These are phyloP conservation scores for Epicoccum nigrum DNA, from an alignment of 2,329 filamentous ascomycete species.

Conservation along the genomic window DNA sequence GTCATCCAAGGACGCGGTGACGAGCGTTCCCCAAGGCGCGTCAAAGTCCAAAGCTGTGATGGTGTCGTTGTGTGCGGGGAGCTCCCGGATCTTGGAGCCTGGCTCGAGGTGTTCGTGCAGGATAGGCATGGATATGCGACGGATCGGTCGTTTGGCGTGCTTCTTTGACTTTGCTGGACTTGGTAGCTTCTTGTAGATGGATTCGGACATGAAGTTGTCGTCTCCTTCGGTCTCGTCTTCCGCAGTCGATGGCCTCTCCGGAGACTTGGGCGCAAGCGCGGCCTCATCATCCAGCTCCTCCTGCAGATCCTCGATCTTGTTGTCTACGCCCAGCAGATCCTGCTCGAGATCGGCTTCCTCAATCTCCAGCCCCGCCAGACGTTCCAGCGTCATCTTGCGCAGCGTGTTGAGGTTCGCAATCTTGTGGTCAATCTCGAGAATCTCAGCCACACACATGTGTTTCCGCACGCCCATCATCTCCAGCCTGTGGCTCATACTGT, in stretches of 20 bases:
- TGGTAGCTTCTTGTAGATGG: slow-evolving; percentile 92
- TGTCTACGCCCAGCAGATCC: slow-evolving; percentile 70
- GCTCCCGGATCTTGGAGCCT: slow-evolving; percentile 84
- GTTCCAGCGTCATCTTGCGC: slow-evolving; percentile 88
- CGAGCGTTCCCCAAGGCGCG: slow-evolving; percentile 93
- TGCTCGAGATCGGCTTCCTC: slow-evolving; percentile 91
- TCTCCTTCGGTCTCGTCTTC: slow-evolving; percentile 59
- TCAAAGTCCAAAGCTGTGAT: slow-evolving; percentile 96
- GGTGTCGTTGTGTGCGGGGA: slow-evolving; percentile 85
- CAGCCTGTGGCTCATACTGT: slow-evolving; percentile 79
- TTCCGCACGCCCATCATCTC: slow-evolving; percentile 93
- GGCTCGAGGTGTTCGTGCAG: slow-evolving; percentile 94
- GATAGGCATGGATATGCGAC: slow-evolving; percentile 88
- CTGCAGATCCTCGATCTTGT: slow-evolving; percentile 66
- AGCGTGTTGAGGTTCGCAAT: slow-evolving; percentile 91
- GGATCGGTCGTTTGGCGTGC: slow-evolving; percentile 60
- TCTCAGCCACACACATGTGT: slow-evolving; percentile 97
- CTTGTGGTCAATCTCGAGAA: slow-evolving; percentile 95
- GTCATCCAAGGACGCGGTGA: slow-evolving; percentile 90
- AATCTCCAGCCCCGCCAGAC: slow-evolving; percentile 83
- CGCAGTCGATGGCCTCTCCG: slow-evolving; percentile 51
- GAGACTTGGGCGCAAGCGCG: slow-evolving; percentile 51
- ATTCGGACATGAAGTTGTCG: slow-evolving; percentile 90
- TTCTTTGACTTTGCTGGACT: slow-evolving; percentile 57
- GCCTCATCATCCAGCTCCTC: slow-evolving; percentile 62